Percentiles rank a stretch among this genome's conserved stretches.
Conservation (phyloP, 106 monocot genomes). For the Dendrobium huoshanense region DNA sequence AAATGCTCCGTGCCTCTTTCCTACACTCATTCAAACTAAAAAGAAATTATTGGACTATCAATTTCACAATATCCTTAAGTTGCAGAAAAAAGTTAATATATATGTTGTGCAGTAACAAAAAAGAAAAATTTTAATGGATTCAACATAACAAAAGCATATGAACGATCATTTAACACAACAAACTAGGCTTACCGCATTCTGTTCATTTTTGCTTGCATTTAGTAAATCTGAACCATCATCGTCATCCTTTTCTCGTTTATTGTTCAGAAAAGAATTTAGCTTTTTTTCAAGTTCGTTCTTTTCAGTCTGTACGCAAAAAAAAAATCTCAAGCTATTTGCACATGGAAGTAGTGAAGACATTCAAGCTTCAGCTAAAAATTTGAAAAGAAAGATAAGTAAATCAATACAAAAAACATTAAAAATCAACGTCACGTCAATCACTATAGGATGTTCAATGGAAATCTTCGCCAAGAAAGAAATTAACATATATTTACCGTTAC, state of each 20-base stretch:
- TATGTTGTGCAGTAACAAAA: neutral
- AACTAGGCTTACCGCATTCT: constrained; percentile 29
- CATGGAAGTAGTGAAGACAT: neutral
- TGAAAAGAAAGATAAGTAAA: neutral
- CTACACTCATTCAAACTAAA: neutral
- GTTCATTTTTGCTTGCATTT: constrained; percentile 15
- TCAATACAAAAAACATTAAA: neutral
- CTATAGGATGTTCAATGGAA: neutral
- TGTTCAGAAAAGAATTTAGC: constrained; percentile 22
- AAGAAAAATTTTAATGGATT: neutral
- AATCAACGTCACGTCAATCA: neutral
- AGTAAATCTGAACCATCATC: constrained; percentile 17
- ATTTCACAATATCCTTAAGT: neutral
- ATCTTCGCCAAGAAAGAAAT: neutral
- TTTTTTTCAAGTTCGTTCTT: constrained; percentile 44
- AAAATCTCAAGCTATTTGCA: neutral
- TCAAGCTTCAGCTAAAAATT: neutral
- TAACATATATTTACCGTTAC: constrained; percentile 46
- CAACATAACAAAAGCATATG: neutral
- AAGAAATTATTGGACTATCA: neutral
- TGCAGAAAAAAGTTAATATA: neutral
- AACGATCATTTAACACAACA: neutral
- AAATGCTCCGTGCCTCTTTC: neutral
- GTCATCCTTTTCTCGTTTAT: constrained; percentile 18
- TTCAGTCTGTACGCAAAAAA: constrained; percentile 34